Evolutionary conservation across 2,329 filamentous ascomycete species (phyloP).

Genomic region (Penicillium sp.): DNA sequence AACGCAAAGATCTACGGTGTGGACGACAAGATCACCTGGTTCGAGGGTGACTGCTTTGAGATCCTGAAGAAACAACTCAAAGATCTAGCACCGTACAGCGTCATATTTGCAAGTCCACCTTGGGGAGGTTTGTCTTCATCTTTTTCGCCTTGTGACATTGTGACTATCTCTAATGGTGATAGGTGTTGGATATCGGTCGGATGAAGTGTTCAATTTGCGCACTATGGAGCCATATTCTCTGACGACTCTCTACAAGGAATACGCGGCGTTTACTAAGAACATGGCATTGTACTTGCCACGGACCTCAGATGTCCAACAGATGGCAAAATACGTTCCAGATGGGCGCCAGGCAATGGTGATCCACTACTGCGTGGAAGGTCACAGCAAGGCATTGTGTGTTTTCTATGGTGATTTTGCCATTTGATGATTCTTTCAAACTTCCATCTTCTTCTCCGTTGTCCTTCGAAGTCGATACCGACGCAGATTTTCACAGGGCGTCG

Average conservation of each 20-base stretch:
- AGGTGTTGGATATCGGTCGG: constrained; percentile 64
- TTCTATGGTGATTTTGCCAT: constrained; percentile 57
- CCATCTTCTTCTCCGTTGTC: background rate
- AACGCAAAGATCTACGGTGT: constrained; percentile 88
- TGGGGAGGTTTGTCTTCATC: constrained; percentile 62
- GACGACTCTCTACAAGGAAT: constrained; percentile 61
- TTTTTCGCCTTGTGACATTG: constrained; percentile 1
- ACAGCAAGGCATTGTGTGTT: constrained; percentile 72
- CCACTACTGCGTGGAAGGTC: constrained; percentile 89
- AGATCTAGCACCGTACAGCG: constrained; percentile 50
- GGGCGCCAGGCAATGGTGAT: constrained; percentile 67
- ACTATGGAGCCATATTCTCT: constrained; percentile 88
- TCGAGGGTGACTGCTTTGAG: constrained; percentile 83
- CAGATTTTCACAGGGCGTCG: background rate
- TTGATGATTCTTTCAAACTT: constrained; percentile 12
- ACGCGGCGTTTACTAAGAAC: constrained; percentile 52
- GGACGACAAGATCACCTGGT: constrained; percentile 74
- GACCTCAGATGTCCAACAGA: constrained; percentile 77
- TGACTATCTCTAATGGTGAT: constrained; percentile 1
- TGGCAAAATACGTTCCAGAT: constrained; percentile 57
- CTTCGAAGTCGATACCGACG: background rate
- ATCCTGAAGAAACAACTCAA: constrained; percentile 57
- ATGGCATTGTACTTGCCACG: constrained; percentile 81
- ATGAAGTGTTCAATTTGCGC: constrained; percentile 75
- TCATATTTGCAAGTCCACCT: constrained; percentile 71